A percentile compares a stretch with the other conserved stretches of the same genome.
phyloP scores from a whole-genome alignment of 768 basidiomycete species.

The Boletus edulis region DNA sequence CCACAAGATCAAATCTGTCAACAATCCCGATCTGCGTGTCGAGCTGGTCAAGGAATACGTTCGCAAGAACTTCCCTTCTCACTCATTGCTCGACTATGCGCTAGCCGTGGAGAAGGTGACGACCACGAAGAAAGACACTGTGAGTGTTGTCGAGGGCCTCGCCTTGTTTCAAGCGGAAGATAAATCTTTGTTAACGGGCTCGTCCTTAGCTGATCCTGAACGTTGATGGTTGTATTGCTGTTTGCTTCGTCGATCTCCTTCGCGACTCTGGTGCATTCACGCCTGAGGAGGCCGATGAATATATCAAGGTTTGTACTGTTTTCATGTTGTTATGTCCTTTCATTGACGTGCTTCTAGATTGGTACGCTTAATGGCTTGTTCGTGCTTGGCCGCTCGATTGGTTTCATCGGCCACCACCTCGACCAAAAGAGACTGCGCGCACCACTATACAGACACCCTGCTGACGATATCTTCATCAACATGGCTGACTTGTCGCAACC shows the following conservation, averaged over 20 bases:
- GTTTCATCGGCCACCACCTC: slow-evolving; percentile 94
- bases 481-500: slow-evolving; percentile 85
- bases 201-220: slow-evolving; percentile 78
- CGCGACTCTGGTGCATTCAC: slow-evolving; percentile 93
- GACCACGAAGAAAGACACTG: slow-evolving; percentile 95
- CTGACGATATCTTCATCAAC: slow-evolving; percentile 95
- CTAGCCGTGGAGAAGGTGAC: slow-evolving; percentile 98
- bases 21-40: slow-evolving; percentile 91
- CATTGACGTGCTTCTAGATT: slow-evolving; percentile 41
- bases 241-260: slow-evolving; percentile 94
- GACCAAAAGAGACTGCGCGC: slow-evolving; percentile 96
- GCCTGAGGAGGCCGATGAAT: slow-evolving; percentile 93
- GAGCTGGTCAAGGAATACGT: slow-evolving; percentile 97
- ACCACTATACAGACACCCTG: slow-evolving; percentile 91
- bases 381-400: slow-evolving; percentile 95
- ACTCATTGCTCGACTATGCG: slow-evolving; percentile 90
- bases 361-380: slow-evolving; percentile 95
- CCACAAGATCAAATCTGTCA: slow-evolving; percentile 99
- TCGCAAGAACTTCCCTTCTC: slow-evolving; percentile 92
- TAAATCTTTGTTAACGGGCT: too few relatives aligned
- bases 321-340: not conserved
- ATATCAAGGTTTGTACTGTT: slow-evolving; percentile 63
- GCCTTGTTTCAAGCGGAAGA: too few relatives aligned
- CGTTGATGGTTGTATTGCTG: slow-evolving; percentile 94
- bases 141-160: slow-evolving; percentile 23